phyloP scores from a whole-genome alignment of 2,329 filamentous ascomycete genomes.

The Cryphonectria carpinicola region DNA sequence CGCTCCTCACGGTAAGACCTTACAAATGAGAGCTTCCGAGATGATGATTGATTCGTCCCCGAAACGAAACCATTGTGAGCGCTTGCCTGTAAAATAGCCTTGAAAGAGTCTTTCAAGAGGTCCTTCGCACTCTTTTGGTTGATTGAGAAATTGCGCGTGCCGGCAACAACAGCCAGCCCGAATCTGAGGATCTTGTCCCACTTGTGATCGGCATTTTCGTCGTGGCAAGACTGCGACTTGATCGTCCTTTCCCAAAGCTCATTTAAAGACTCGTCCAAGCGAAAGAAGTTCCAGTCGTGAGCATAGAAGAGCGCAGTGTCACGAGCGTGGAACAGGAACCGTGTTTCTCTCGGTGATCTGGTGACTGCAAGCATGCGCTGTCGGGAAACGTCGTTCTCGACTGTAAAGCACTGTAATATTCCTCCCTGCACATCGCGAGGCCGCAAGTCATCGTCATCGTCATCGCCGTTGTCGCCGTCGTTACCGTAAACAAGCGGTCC shows the following conservation, averaged over 20 bases:
- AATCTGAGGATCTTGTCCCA: conserved; percentile 30
- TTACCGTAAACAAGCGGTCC: too few relatives aligned
- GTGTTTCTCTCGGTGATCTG: conserved; percentile 26
- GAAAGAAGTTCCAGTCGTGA: conserved; percentile 4
- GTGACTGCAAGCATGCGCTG: conserved; percentile 30
- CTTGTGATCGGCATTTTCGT: conserved; percentile 13
- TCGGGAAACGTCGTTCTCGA: conserved; percentile 19
- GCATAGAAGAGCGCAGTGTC: conserved; percentile 30
- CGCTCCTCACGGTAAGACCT: background rate
- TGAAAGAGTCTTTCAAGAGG: background rate
- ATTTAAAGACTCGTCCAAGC: background rate
- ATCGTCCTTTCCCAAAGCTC: conserved; percentile 28
- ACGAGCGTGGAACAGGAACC: conserved; percentile 31
- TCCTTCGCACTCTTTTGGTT: background rate
- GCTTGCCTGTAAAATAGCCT: background rate
- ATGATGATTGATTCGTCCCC: background rate
- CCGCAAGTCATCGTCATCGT: background rate
- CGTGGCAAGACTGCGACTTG: conserved; percentile 23
- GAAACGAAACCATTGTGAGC: conserved; percentile 7
- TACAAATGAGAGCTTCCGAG: background rate
- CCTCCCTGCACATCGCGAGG: conserved; percentile 19
- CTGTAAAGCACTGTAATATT: conserved; percentile 27
- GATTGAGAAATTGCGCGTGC: background rate
- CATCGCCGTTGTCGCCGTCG: too few relatives aligned
- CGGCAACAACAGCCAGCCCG: conserved; percentile 19